A percentile compares a stretch with the other conserved stretches of the same genome.
phyloP scores from a whole-genome alignment of 2,329 filamentous ascomycete species.

The Fusarium coicis region DNA sequence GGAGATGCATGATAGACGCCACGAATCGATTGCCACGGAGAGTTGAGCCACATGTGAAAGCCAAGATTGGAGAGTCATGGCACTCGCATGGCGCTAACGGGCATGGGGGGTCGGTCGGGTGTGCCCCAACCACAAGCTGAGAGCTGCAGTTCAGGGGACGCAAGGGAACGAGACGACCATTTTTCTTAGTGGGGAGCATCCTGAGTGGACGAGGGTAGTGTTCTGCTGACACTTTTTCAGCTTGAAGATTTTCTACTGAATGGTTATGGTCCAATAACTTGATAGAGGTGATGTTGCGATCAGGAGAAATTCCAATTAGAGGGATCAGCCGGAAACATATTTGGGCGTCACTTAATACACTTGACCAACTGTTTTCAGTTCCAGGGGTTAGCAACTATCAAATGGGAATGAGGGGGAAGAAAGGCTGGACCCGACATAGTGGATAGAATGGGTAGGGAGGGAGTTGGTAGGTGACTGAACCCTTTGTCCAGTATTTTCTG shows the following conservation, averaged over 20 bases:
- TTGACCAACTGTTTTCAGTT: slow-evolving; percentile 13
- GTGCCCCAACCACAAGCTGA: slow-evolving; percentile 27
- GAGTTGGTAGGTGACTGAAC: not conserved
- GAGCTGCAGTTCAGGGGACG: slow-evolving; percentile 29
- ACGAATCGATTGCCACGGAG: not conserved
- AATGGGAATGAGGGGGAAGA: slow-evolving; percentile 1
- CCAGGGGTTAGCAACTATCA: slow-evolving; percentile 9
- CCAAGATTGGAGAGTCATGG: slow-evolving; percentile 28
- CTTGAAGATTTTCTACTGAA: not conserved
- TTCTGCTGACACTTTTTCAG: slow-evolving; percentile 7
- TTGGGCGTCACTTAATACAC: not conserved
- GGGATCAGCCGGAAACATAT: not conserved
- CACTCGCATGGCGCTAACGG: slow-evolving; percentile 42
- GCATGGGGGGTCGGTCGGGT: not conserved
- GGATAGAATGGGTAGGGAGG: slow-evolving; percentile 3
- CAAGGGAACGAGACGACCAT: slow-evolving; percentile 21
- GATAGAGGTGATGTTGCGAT: not conserved
- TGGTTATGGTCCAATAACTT: slow-evolving; percentile 12
- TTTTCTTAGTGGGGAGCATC: slow-evolving; percentile 23
- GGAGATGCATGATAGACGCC: slow-evolving; percentile 37
- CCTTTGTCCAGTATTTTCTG: slow-evolving; percentile 2
- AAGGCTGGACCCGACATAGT: slow-evolving; percentile 9
- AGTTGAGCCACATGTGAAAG: slow-evolving; percentile 21
- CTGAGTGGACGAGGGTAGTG: slow-evolving; percentile 18
- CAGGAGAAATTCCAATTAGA: not conserved